These are phyloP conservation scores for Dryadomyces quercus-mongolicae DNA, from an alignment of 2,329 filamentous ascomycete genomes.

Conservation along the genomic window DNA sequence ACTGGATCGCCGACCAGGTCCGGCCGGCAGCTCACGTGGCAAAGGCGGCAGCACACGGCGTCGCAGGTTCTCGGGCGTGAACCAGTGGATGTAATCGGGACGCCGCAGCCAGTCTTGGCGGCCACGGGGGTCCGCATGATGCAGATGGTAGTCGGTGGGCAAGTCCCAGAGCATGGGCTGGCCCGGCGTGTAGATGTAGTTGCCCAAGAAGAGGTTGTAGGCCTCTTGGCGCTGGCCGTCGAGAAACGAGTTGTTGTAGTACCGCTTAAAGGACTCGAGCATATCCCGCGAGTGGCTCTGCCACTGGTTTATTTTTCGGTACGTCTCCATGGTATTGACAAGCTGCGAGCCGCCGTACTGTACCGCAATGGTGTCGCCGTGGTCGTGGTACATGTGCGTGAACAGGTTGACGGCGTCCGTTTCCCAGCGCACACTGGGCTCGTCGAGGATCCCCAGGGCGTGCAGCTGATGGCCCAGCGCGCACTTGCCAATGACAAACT, in stretches of 20 bases:
- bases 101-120: slow-evolving; percentile 39
- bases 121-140: slow-evolving; percentile 70
- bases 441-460: slow-evolving; percentile 74
- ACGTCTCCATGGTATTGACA: slow-evolving; percentile 98
- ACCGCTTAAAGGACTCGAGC: slow-evolving; percentile 98
- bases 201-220: slow-evolving; percentile 93
- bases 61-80: slow-evolving; percentile 59
- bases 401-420: slow-evolving; percentile 94
- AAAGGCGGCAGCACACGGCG: slow-evolving; percentile 44
- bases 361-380: slow-evolving; percentile 93
- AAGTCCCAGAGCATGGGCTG: slow-evolving; percentile 97
- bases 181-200: slow-evolving; percentile 78
- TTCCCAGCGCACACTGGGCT: slow-evolving; percentile 73
- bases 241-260: slow-evolving; percentile 94
- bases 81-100: slow-evolving; percentile 81
- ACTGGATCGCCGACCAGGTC: not conserved
- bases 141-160: slow-evolving; percentile 87
- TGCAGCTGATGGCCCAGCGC: slow-evolving; percentile 87
- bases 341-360: slow-evolving; percentile 96
- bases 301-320: slow-evolving; percentile 98
- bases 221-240: slow-evolving; percentile 97
- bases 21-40: not conserved
- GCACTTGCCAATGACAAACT: slow-evolving; percentile 94
- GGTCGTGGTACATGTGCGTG: slow-evolving; percentile 96
- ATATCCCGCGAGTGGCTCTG: slow-evolving; percentile 94